A percentile compares a stretch with the other conserved stretches of the same genome.
Evolutionary conservation across 768 basidiomycete species (phyloP).

Genomic region (Termitomyces sp.): DNA sequence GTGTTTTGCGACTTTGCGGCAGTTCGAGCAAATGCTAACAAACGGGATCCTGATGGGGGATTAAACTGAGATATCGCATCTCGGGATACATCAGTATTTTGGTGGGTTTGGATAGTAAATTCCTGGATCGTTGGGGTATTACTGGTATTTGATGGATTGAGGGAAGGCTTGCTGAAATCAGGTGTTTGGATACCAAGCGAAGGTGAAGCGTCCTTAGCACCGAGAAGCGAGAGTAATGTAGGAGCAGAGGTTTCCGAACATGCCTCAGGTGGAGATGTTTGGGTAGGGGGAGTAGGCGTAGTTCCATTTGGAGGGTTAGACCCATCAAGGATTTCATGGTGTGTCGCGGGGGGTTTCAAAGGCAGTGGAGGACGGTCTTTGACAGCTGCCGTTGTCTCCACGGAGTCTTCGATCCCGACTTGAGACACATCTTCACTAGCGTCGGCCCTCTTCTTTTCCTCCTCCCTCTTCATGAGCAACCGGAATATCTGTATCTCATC

Average conservation of each 20-base stretch:
- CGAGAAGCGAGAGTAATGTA: constrained; percentile 9
- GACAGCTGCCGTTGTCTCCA: neutral
- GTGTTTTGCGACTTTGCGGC: constrained; percentile 24
- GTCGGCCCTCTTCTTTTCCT: constrained; percentile 41
- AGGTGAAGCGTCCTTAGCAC: constrained; percentile 2
- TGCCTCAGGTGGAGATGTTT: constrained; percentile 8
- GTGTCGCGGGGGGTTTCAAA: neutral
- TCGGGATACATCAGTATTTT: constrained; percentile 1
- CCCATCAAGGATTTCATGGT: neutral
- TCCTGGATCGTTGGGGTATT: constrained; percentile 1
- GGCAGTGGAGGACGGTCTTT: neutral
- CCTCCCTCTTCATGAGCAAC: constrained; percentile 77
- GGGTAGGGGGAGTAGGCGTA: constrained; percentile 1
- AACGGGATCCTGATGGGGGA: constrained; percentile 48
- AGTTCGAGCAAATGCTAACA: constrained; percentile 42
- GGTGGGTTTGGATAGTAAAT: constrained; percentile 1
- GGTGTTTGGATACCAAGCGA: neutral
- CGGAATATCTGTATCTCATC: constrained; percentile 87
- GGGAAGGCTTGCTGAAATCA: neutral
- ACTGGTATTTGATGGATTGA: neutral
- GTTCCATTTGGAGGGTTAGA: neutral
- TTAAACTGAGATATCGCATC: constrained; percentile 32
- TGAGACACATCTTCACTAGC: constrained; percentile 9
- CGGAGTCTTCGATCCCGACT: neutral
- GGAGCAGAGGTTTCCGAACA: neutral